Percentiles rank a stretch among this genome's conserved stretches.
phyloP scores from a whole-genome alignment of 148 eudicot species.

The Vaccinium vitisidaea region DNA sequence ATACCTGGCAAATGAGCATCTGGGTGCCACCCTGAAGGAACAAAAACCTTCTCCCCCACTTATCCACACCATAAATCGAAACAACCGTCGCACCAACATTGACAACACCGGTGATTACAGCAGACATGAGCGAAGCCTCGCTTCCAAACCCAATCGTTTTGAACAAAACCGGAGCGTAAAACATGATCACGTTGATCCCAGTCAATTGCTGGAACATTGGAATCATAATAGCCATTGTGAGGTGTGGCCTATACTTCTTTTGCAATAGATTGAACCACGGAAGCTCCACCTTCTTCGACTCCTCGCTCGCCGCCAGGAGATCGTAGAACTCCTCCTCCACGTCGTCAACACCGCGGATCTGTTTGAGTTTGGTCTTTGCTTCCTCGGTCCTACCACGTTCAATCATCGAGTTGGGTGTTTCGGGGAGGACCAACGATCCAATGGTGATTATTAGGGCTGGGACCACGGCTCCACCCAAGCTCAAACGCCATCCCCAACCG shows the following conservation, averaged over 20 bases:
- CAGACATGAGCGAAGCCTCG: conserved; percentile 33
- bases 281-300: conserved; percentile 23
- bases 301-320: conserved; percentile 31
- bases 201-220: conserved; percentile 47
- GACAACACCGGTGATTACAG: conserved; percentile 36
- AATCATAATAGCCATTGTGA: conserved; percentile 35
- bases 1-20: conserved; percentile 36
- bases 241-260: conserved; percentile 39
- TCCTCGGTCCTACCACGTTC: conserved; percentile 18
- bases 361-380: conserved; percentile 24
- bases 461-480: conserved; percentile 40
- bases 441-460: conserved; percentile 39
- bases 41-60: conserved; percentile 31
- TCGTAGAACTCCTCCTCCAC: conserved; percentile 36
- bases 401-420: conserved; percentile 49
- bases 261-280: conserved; percentile 30
- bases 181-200: conserved; percentile 45
- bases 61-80: conserved; percentile 34
- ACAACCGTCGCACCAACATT: conserved; percentile 24
- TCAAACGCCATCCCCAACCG: conserved; percentile 46
- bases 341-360: conserved; percentile 29
- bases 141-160: conserved; percentile 33
- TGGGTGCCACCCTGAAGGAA: conserved; percentile 36
- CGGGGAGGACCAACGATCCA: conserved; percentile 38
- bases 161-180: conserved; percentile 47